These are phyloP conservation scores for Trichoderma aggressivum DNA, from an alignment of 2,329 filamentous ascomycete genomes.

Conservation along the genomic window DNA sequence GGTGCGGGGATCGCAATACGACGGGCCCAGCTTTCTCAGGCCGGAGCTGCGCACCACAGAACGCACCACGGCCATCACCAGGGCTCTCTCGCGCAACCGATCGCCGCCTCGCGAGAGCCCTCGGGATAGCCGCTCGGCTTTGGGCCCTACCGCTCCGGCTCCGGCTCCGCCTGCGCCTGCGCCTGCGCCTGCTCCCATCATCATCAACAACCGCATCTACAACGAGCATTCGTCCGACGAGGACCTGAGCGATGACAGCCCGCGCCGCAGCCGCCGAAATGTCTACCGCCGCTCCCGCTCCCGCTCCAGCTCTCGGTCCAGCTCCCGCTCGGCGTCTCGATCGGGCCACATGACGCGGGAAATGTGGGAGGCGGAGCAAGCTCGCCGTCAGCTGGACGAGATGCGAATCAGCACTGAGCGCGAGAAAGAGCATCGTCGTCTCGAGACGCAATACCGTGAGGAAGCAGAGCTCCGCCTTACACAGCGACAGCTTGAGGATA, in stretches of 20 bases:
- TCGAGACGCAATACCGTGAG: slow-evolving; percentile 42
- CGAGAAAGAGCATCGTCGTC: slow-evolving; percentile 35
- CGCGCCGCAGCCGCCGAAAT: slow-evolving; percentile 27
- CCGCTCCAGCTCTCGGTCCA: slow-evolving; percentile 25
- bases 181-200: slow-evolving; percentile 36
- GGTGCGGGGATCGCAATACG: slow-evolving; percentile 40
- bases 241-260: slow-evolving; percentile 32
- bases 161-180: slow-evolving; percentile 25
- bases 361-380: slow-evolving; percentile 40
- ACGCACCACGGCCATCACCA: slow-evolving; percentile 44
- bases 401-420: slow-evolving; percentile 42
- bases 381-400: slow-evolving; percentile 44
- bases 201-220: slow-evolving; percentile 57
- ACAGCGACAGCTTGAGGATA: slow-evolving; percentile 47
- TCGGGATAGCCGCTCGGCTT: slow-evolving; percentile 32
- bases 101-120: slow-evolving; percentile 43
- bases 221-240: slow-evolving; percentile 48
- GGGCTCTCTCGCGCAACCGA: slow-evolving; percentile 38
- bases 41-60: slow-evolving; percentile 45
- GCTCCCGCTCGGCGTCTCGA: slow-evolving; percentile 31
- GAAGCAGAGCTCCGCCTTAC: slow-evolving; percentile 49
- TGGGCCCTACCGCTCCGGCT: not conserved
- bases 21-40: slow-evolving; percentile 41
- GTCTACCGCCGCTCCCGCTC: slow-evolving; percentile 26
- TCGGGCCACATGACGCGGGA: slow-evolving; percentile 42